Evolutionary conservation across 208 protist genomes (phyloP).

Genomic region (Histomonas meleagridis): DNA sequence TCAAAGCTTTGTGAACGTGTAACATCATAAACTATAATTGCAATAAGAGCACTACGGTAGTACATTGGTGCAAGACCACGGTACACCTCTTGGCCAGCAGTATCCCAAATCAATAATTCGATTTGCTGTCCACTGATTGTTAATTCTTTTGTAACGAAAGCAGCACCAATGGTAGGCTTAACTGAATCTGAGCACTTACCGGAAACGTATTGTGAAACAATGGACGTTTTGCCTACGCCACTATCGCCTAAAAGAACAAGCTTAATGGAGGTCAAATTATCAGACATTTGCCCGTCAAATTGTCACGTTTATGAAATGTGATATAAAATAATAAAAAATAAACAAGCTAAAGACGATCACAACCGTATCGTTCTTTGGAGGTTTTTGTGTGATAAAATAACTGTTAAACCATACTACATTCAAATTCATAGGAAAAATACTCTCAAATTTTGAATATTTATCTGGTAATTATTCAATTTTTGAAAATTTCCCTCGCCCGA

Average conservation of each 20-base stretch:
- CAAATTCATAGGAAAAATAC: no score
- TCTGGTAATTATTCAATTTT: no score
- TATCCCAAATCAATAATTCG: background rate
- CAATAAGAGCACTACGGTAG: background rate
- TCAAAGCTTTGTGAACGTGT: background rate
- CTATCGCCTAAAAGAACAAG: background rate
- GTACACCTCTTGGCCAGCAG: background rate
- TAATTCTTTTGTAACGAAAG: background rate
- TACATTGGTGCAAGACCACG: constrained; percentile 8
- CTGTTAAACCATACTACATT: no score
- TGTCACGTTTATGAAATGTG: no score
- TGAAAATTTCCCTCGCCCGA: no score
- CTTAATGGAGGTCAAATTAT: no score
- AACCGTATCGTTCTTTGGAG: no score
- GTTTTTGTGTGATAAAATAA: no score
- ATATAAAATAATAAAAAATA: no score
- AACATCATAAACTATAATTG: constrained; percentile 24
- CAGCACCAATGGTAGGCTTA: background rate
- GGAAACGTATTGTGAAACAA: background rate
- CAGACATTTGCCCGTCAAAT: no score
- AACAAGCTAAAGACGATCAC: no score
- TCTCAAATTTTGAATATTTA: no score
- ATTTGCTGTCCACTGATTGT: background rate
- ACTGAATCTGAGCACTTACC: background rate
- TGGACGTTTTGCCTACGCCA: background rate